Base-by-base conservation (phyloP, 129 eudicot genomes). In the Cynara cardunculus region DNA sequence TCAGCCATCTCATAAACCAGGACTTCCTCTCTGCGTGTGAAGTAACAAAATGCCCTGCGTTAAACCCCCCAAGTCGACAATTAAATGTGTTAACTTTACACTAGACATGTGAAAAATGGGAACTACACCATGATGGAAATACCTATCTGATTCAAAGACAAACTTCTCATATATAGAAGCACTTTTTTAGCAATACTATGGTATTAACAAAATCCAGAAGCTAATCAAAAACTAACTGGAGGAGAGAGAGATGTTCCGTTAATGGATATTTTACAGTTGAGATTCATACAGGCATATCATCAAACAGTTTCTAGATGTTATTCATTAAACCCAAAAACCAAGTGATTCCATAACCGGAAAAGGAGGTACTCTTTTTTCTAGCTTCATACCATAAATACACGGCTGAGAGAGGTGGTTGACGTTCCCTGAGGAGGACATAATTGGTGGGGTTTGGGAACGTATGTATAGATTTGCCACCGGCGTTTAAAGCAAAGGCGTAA, bases 1-100 rank as follows among this genome's bases (percentile, higher is more conserved):
- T 89, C 80, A 95, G 82, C 99, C 97, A 92, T 90, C 89, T 95
- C 97, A 92, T 89, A 79, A 92, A 89, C 82, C 96, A 85, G 3
- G 96, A 95, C 53, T 87, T 95, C 80, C 85, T 88, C 85, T 90
- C 98, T 88, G 92, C 76, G 75, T 85, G 34, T 56, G 87, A 86
- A 85, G 89, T 89, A 89, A 88, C 84, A 88, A 86, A 78, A 49
- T 87, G 69, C 37, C 87, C 92, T 90, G 92, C 81, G 84, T 86
- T 72, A 87, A 73, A 37, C 72, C 31, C 32, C 7, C 24, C 35
- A 80, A 69, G 46, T 53, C 73, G 49, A 37, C 21, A 78, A 78
- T 28, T n/a, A 44, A 83, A 41, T 19, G 30, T 28, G 13, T 74
- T 19, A 72, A 80, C 67, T 16, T 14, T 30, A 53, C 28, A 56